Base-by-base conservation (phyloP, 352 stramenopile genomes). In the Phytophthora crassamura region DNA sequence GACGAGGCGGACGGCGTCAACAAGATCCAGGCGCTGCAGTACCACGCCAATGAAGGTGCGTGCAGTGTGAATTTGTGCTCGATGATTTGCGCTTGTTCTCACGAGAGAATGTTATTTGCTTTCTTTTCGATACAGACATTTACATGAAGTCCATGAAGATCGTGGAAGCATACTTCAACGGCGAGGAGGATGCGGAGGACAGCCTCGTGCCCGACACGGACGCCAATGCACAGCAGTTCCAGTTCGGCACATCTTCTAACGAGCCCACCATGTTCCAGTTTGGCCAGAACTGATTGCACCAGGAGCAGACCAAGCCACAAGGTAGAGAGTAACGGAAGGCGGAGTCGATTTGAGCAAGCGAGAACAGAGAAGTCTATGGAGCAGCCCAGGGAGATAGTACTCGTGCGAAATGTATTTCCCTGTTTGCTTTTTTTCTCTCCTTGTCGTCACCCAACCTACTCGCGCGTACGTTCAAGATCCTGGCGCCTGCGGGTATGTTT, bases 11-110 rank as follows among this genome's bases (percentile, higher is more conserved):
- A 98, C 63, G 97, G 97, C 74, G 89, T 99, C 50, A 96, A 91
- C 72, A 99, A 99, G 80, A 98, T 99, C 67, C 96, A 99, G 79
- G 89, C 98, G 42, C 84, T 99, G 34, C 97, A 99, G 80, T 98
- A 98, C 73, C 97, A 99, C 70, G 90, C 96, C 59, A 98, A 99
- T 71, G 93, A 99, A 84, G 92, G 77, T 99, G 97, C 58, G 82
- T 92, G 52, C 79, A 1, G 6, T 20, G 42, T 12, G 77, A 25
- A 64, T 20, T 67, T 76, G n/a, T 48, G 51, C 1, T 22, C 80
- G 1, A 83, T 78, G 55, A 55, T 83, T 41, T 66, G 9, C 25
- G 2, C 25, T 40, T 54, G 39, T 59, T 30, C 41, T 40, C 33
- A 11, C 5, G 11, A 20, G 16, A 16, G 15, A 7, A 34, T 60